Evolutionary conservation across 1,284 basidiomycete genomes (phyloP).

Genomic region (Schizophyllum amplum): DNA sequence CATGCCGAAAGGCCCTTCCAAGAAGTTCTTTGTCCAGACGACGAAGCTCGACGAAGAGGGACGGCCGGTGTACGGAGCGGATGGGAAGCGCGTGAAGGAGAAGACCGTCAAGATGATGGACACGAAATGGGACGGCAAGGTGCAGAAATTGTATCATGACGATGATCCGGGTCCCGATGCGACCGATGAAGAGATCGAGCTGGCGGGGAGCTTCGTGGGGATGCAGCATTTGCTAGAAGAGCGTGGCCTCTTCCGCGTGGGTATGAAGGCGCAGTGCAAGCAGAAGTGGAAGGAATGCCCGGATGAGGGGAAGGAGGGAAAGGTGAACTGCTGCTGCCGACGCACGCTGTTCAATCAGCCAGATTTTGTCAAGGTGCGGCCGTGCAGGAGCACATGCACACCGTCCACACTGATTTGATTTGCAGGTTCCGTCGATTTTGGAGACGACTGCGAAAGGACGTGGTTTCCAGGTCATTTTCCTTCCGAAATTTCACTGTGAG

Average conservation of each 20-base stretch:
- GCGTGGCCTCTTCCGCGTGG: conserved; percentile 26
- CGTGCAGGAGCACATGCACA: background rate
- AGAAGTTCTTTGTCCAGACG: conserved; percentile 9
- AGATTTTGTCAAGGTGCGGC: conserved; percentile 13
- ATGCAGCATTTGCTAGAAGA: conserved; percentile 20
- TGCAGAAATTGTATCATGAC: conserved; percentile 11
- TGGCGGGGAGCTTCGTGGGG: conserved; percentile 21
- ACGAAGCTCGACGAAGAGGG: conserved; percentile 7
- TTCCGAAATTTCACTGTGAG: conserved; percentile 12
- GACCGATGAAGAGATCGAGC: background rate
- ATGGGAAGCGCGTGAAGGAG: conserved; percentile 7
- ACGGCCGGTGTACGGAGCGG: conserved; percentile 7
- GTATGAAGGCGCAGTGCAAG: conserved; percentile 14
- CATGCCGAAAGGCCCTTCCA: conserved; percentile 23
- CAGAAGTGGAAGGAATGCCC: conserved; percentile 5
- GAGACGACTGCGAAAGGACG: background rate
- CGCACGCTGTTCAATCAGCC: conserved; percentile 16
- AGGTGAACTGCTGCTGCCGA: conserved; percentile 12
- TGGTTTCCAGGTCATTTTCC: background rate
- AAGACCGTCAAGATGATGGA: conserved; percentile 10
- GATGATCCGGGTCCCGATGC: conserved; percentile 9
- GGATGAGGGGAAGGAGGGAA: background rate
- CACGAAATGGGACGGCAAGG: background rate
- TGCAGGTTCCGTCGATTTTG: background rate
- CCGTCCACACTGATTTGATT: background rate